Evolutionary conservation across 148 eudicot species (phyloP).

Genomic region (Fallopia convolvulus): DNA sequence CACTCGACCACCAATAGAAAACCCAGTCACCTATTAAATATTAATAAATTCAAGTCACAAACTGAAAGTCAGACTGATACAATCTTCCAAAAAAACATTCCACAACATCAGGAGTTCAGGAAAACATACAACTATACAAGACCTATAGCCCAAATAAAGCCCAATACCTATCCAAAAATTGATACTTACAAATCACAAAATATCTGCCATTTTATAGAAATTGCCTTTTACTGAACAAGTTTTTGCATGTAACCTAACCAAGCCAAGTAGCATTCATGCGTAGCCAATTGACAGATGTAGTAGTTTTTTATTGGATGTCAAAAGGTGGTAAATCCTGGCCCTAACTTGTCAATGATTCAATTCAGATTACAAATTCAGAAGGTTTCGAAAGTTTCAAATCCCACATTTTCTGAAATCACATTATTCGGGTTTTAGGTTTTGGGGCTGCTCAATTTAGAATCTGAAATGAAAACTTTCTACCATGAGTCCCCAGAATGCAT

Average conservation of each 20-base stretch:
- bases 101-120: background rate
- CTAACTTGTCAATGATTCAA: background rate
- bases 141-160: background rate
- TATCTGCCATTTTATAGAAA: background rate
- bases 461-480: background rate
- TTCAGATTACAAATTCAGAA: background rate
- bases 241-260: background rate
- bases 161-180: background rate
- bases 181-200: background rate
- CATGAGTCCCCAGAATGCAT: background rate
- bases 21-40: constrained; percentile 93
- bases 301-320: background rate
- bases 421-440: background rate
- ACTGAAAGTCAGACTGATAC: background rate
- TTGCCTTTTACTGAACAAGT: background rate
- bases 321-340: background rate
- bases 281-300: background rate
- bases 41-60: constrained; percentile 9
- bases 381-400: background rate
- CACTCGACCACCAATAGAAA: constrained; percentile 94
- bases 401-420: background rate
- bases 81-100: background rate
- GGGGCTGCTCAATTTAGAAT: background rate
- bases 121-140: background rate
- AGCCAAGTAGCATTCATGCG: background rate